A percentile compares a stretch with the other conserved stretches of the same genome.
phyloP scores from a whole-genome alignment of 805 yeast species.

The Spathaspora hagerdaliae region DNA sequence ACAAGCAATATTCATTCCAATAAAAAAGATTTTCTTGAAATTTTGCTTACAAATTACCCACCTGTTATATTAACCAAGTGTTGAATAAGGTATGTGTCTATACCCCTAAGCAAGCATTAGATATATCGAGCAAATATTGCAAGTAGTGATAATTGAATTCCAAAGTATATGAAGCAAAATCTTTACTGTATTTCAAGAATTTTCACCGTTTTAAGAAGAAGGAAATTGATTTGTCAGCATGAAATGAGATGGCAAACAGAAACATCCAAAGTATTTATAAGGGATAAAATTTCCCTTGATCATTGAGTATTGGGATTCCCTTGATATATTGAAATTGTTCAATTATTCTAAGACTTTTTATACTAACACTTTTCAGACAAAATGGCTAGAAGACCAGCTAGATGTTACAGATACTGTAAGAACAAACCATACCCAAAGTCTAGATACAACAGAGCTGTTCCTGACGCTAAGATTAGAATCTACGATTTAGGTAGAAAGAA shows the following conservation, averaged over 20 bases:
- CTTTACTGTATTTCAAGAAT: too few relatives aligned
- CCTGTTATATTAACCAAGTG: slow-evolving; percentile 2
- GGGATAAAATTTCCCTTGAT: too few relatives aligned
- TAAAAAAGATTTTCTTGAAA: slow-evolving; percentile 1
- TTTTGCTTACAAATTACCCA: slow-evolving; percentile 1
- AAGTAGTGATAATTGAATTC: too few relatives aligned
- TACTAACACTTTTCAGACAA: slow-evolving; percentile 45
- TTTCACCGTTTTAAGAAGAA: too few relatives aligned
- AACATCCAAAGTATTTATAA: too few relatives aligned
- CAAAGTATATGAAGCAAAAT: too few relatives aligned
- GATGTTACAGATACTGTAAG: slow-evolving; percentile 99
- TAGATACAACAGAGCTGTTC: slow-evolving; percentile 99
- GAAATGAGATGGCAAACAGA: too few relatives aligned
- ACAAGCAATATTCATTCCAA: neutral
- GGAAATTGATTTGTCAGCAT: neutral
- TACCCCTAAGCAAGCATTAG: neutral
- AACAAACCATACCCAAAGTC: slow-evolving; percentile 99
- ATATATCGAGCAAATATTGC: too few relatives aligned
- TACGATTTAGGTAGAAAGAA: slow-evolving; percentile 99
- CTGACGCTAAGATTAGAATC: slow-evolving; percentile 99
- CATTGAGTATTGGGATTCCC: too few relatives aligned
- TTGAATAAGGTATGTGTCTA: slow-evolving; percentile 3
- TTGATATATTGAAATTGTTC: too few relatives aligned
- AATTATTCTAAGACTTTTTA: neutral
- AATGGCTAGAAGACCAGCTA: slow-evolving; percentile 99